Conservation (phyloP, 129 eudicot genomes). For the Mikania micrantha region DNA sequence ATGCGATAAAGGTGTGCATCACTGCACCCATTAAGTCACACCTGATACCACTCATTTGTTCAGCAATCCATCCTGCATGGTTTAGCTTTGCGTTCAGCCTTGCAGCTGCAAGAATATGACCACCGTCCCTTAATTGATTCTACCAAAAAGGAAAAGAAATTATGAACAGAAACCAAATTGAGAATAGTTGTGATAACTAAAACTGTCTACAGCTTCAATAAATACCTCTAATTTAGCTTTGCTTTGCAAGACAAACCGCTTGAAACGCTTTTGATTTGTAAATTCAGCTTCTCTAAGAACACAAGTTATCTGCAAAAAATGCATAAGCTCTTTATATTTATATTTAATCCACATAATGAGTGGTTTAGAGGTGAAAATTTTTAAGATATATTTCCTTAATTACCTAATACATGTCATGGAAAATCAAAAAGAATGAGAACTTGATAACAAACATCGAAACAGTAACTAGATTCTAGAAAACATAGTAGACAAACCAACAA, state of each 20-base stretch:
- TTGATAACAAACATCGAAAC: not conserved
- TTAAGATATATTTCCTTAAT: not conserved
- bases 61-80: slow-evolving; percentile 72
- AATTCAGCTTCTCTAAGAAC: slow-evolving; percentile 73
- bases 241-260: slow-evolving; percentile 86
- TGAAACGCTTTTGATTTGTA: slow-evolving; percentile 78
- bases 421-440: not conserved
- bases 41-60: slow-evolving; percentile 88
- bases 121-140: slow-evolving; percentile 83
- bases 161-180: not conserved
- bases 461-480: not conserved
- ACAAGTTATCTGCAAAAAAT: slow-evolving; percentile 43
- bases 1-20: slow-evolving; percentile 8
- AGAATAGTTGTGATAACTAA: slow-evolving; percentile 6
- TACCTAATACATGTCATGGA: not conserved
- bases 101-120: slow-evolving; percentile 82
- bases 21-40: slow-evolving; percentile 20
- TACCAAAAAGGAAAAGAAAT: slow-evolving; percentile 6
- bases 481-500: not conserved
- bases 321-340: not conserved
- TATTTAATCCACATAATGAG: not conserved
- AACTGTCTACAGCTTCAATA: not conserved
- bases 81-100: slow-evolving; percentile 87
- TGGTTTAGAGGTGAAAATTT: not conserved
- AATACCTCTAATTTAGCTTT: slow-evolving; percentile 84